Percentiles rank a stretch among this genome's conserved stretches.
phyloP scores from a whole-genome alignment of 495 filamentous ascomycete species.

The Penicillium crystallinum region DNA sequence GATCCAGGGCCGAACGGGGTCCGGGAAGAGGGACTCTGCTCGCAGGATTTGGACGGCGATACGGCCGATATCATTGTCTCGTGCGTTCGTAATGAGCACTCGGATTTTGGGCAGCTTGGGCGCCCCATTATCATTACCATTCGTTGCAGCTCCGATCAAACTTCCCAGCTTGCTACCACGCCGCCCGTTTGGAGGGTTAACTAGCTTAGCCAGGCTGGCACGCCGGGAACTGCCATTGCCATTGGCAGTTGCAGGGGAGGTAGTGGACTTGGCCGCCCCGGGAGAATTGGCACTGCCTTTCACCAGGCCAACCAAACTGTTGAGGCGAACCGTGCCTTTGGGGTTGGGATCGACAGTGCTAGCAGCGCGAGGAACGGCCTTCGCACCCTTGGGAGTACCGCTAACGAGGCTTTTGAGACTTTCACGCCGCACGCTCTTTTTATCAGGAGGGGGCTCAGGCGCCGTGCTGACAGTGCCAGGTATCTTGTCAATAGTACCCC shows the following conservation, averaged over 20 bases:
- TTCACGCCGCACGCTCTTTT: background rate
- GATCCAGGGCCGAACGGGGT: conserved; percentile 31
- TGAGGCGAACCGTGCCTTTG: background rate
- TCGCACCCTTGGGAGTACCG: background rate
- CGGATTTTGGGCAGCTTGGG: conserved; percentile 19
- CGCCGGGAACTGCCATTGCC: background rate
- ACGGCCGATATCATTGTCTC: conserved; percentile 32
- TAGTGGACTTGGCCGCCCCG: background rate
- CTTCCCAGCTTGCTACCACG: background rate
- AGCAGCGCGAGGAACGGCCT: background rate
- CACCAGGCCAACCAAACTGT: background rate
- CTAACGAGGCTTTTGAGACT: background rate
- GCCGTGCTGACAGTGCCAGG: background rate
- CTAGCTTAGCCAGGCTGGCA: background rate
- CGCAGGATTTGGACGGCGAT: conserved; percentile 37
- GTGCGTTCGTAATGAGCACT: conserved; percentile 37
- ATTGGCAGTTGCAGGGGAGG: background rate
- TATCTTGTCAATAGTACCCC: background rate
- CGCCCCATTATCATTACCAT: conserved; percentile 2
- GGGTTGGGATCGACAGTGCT: conserved; percentile 1
- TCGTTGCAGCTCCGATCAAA: conserved; percentile 4
- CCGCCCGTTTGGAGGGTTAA: background rate
- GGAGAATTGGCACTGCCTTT: background rate
- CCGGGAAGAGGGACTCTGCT: conserved; percentile 28
- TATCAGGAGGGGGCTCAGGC: background rate